These are phyloP conservation scores for Salix purpurea DNA, from an alignment of 345 rosid genomes.

Conservation along the genomic window DNA sequence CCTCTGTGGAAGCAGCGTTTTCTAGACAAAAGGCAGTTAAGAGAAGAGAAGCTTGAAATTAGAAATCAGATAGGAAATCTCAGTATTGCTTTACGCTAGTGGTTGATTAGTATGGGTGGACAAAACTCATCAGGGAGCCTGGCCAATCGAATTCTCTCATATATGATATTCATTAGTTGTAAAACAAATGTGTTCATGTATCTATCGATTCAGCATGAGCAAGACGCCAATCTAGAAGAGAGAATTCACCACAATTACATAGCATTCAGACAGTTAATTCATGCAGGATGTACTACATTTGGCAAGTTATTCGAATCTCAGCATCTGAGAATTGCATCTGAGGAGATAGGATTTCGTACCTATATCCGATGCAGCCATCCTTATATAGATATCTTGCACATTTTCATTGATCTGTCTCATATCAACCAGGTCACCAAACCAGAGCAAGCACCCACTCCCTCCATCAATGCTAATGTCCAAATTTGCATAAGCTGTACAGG, in stretches of 20 bases:
- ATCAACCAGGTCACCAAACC: conserved; percentile 8
- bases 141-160: not conserved
- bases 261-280: not conserved
- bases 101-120: not conserved
- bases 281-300: not conserved
- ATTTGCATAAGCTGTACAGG: conserved; percentile 7
- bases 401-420: not conserved
- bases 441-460: conserved; percentile 16
- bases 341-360: not conserved
- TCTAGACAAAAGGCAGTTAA: not conserved
- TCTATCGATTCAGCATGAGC: not conserved
- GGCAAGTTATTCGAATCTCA: not conserved
- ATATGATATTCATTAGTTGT: not conserved
- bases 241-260: not conserved
- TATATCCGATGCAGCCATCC: conserved; percentile 1
- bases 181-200: not conserved
- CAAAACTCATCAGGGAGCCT: not conserved
- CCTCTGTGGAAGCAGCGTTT: not conserved
- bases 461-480: not conserved
- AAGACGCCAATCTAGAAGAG: not conserved
- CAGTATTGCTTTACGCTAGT: not conserved
- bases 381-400: not conserved
- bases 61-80: not conserved
- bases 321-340: not conserved
- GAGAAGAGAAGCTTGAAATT: not conserved